Base-by-base conservation (phyloP, 2,329 filamentous ascomycete species). In the Aureobasidium sp. region DNA sequence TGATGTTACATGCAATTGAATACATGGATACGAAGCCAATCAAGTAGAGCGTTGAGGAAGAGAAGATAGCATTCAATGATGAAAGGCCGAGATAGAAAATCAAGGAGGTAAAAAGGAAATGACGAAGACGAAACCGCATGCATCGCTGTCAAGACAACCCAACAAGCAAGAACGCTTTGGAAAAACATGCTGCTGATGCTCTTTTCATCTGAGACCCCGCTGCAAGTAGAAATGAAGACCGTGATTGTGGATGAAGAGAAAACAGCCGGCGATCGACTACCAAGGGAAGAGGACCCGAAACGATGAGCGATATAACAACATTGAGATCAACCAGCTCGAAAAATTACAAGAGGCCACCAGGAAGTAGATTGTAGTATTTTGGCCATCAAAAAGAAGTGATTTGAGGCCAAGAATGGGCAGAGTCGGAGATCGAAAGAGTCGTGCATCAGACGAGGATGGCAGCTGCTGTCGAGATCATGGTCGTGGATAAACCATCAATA, bases 291-390 rank as follows among this genome's bases (percentile, higher is more conserved):
- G 37, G 43, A 44, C 27, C 3, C n/a, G 50, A 17, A 34, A 44
- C 12, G 37, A 37, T 13, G 41, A 57, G 53, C 53, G 50, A 47
- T 59, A 34, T 59, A 48, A 39, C 27, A 48, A 59, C 55, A 59
- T 46, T 24, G 12, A 39, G 48, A 57, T 36, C 32, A 39, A 59
- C 29, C 55, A 39, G 55, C 55, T 39, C 55, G 43, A 20, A 29
- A 46, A 47, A 48, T 44, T 39, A 39, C 29, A 47, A 29, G 48
- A 7, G 34, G 55, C 32, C 55, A 47, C 55, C 55, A n/a, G 20
- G 20, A 24, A 48, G 39, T 12, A 9, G 36, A 36, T 17, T 46
- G 29, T 36, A n/a, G 24, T n/a, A 26, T 52, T 5, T 36, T 12
- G 6, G 5, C 15, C n/a, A 20, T n/a, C 4, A 10, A 8, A 20